A percentile compares a stretch with the other conserved stretches of the same genome.
Evolutionary conservation across 2,329 filamentous ascomycete species (phyloP).

Genomic region (Fusarium xylarioides): DNA sequence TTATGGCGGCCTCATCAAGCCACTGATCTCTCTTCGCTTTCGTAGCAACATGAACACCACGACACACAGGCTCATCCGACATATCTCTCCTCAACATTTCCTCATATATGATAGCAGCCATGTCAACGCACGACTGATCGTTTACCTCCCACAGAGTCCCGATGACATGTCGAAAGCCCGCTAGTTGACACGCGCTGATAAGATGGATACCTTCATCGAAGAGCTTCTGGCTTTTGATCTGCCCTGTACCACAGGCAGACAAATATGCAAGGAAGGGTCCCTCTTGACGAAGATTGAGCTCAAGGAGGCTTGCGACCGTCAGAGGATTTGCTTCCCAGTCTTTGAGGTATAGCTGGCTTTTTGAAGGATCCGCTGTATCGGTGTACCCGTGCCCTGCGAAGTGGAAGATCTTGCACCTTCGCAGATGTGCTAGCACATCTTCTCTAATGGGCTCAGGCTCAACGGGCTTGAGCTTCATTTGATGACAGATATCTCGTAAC

Average conservation of each 20-base stretch:
- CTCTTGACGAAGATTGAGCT: background rate
- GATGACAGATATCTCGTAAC: background rate
- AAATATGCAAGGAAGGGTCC: background rate
- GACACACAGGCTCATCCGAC: background rate
- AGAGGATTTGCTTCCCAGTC: background rate
- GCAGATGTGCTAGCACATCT: background rate
- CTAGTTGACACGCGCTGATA: background rate
- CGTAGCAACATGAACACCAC: background rate
- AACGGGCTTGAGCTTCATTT: rapidly evolving
- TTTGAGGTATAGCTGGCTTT: background rate
- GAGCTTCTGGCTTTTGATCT: background rate
- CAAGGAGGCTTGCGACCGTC: background rate
- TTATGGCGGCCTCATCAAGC: background rate
- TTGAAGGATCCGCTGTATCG: background rate
- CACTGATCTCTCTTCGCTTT: background rate
- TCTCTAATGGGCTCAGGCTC: rapidly evolving
- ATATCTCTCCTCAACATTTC: background rate
- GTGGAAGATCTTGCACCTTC: background rate
- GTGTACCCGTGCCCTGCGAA: background rate
- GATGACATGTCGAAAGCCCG: background rate
- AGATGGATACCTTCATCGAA: background rate
- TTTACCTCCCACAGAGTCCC: background rate
- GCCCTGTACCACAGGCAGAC: background rate
- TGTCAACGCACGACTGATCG: background rate
- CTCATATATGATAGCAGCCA: background rate